Evolutionary conservation across 768 basidiomycete species (phyloP), one percentile per base, ranked within the genome.

Genomic region (Kondoa malvinella): DNA sequence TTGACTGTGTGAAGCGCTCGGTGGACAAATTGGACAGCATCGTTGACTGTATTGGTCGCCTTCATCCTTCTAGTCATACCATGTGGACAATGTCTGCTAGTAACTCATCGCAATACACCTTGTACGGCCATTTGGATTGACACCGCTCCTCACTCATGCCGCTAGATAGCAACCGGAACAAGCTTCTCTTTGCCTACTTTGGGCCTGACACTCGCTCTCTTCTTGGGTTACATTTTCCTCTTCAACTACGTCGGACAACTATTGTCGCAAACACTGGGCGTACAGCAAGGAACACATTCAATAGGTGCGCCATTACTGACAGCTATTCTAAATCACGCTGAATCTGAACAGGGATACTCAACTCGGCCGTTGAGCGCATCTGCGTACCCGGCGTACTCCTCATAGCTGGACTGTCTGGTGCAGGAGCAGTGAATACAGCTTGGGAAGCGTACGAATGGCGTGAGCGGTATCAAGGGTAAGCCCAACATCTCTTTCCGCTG

Each of bases 361-460:
- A 71, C 57, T 61, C 67, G 1, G 67, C 72, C 4, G 67, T 75
- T 1, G 70, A 73, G 14, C 71, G 74, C 0, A 71, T 75, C 17
- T 73, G 73, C 63, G 72, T 72, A 1, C 74, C 74, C 1, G 74
- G 74, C 17, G 71, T 73, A n/a, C 34, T 72, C 16, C 68, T 75
- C 4, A 75, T 75, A 56, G 74, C 74, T 1, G 69, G 69, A 0
- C 67, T 75, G 0, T 75, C 74, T 0, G 74, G 74, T 0, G 74
- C 73, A 2, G 72, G 72, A 64, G 74, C 74, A 0, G 70, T 75
- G 67, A 75, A 71, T 66, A 73, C 73, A 0, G 74, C 74, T 0
- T 75, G 74, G 74, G 69, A 75, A 21, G 74, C 74, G 2, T 75
- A 69, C 61, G 74, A 75, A 29, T 75, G 74, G 74, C 61, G 73